Evolutionary conservation across 768 basidiomycete species (phyloP).

Genomic region (Boletus tomentosulus): DNA sequence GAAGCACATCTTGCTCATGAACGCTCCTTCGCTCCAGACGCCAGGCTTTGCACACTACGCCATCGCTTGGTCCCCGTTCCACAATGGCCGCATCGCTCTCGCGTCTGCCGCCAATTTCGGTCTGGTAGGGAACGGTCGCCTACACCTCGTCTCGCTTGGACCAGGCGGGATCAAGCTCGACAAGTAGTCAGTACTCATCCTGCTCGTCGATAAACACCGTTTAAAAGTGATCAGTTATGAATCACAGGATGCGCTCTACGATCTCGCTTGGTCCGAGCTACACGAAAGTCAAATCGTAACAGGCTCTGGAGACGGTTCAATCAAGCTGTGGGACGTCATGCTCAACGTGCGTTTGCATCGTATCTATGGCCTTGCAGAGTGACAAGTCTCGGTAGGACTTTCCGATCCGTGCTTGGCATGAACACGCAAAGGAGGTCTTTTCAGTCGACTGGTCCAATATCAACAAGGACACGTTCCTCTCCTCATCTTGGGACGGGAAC

Average conservation of each 20-base stretch:
- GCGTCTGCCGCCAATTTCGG: constrained; percentile 92
- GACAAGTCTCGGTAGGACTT: constrained; percentile 56
- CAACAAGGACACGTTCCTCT: constrained; percentile 81
- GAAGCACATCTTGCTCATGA: not conserved
- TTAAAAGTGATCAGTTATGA: constrained; percentile 57
- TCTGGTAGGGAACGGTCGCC: constrained; percentile 90
- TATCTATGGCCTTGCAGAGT: constrained; percentile 21
- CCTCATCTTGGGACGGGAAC: constrained; percentile 88
- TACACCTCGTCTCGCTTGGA: constrained; percentile 59
- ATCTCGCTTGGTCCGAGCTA: constrained; percentile 91
- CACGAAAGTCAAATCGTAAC: constrained; percentile 93
- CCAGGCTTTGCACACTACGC: constrained; percentile 84
- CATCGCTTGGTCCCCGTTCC: constrained; percentile 83
- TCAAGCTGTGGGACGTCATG: constrained; percentile 87
- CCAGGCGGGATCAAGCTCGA: constrained; percentile 52
- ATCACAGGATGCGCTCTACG: constrained; percentile 85
- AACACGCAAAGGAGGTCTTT: constrained; percentile 90
- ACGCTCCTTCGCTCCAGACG: constrained; percentile 40
- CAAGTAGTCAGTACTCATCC: constrained; percentile 54
- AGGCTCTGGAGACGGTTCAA: constrained; percentile 85
- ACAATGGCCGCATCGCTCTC: constrained; percentile 66
- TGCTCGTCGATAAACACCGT: not conserved
- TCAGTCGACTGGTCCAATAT: constrained; percentile 95
- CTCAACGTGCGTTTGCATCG: constrained; percentile 56
- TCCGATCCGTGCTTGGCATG: constrained; percentile 90